These are phyloP conservation scores for Scutellaria minor DNA, from an alignment of 257 asterid species.

Conservation along the genomic window DNA sequence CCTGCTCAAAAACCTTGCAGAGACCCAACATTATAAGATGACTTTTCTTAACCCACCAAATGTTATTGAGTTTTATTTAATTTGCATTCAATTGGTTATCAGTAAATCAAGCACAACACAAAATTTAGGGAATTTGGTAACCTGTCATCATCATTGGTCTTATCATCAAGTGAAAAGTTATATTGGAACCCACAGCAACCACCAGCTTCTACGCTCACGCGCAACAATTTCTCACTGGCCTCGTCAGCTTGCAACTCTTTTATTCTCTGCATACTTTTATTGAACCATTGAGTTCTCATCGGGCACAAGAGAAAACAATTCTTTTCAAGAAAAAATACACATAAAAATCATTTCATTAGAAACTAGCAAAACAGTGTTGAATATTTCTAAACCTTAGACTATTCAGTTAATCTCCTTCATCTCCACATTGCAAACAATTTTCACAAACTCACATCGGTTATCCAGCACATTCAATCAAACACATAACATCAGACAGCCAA, in stretches of 20 bases:
- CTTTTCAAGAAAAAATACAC: background rate
- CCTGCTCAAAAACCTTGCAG: slow-evolving; percentile 81
- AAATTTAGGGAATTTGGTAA: slow-evolving; percentile 30
- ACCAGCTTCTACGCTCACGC: slow-evolving; percentile 95
- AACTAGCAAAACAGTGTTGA: background rate
- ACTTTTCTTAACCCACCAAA: background rate
- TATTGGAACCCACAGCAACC: slow-evolving; percentile 99
- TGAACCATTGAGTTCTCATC: slow-evolving; percentile 2
- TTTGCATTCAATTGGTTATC: background rate
- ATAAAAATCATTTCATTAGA: background rate
- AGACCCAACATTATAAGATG: slow-evolving; percentile 19
- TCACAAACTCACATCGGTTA: background rate
- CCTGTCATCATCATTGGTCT: slow-evolving; percentile 83
- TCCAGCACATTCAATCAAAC: slow-evolving; percentile 18
- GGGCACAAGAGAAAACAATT: slow-evolving; percentile 10
- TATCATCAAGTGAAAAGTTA: slow-evolving; percentile 79
- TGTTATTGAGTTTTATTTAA: slow-evolving; percentile 14
- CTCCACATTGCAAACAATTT: background rate
- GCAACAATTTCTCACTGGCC: slow-evolving; percentile 37
- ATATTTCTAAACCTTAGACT: slow-evolving; percentile 7
- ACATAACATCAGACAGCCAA: slow-evolving; percentile 6
- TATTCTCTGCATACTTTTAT: slow-evolving; percentile 57
- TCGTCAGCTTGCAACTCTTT: slow-evolving; percentile 23
- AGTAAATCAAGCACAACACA: background rate
- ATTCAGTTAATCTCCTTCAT: slow-evolving; percentile 7